Conservation (phyloP, 345 rosid species). For the Passiflora organensis region DNA sequence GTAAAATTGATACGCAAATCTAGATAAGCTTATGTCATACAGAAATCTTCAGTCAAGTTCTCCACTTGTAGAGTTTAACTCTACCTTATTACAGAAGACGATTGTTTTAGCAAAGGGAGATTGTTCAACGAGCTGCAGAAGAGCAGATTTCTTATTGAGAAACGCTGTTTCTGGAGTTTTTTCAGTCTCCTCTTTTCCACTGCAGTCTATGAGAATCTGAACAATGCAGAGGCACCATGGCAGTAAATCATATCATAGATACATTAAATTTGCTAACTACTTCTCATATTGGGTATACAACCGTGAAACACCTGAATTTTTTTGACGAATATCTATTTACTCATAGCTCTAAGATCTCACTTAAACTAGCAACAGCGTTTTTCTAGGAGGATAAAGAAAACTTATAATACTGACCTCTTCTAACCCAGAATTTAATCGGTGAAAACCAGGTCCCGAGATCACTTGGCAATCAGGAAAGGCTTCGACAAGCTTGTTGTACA, state of each 20-base stretch:
- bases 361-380: neutral
- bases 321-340: no score
- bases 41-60: neutral
- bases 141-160: slow-evolving; percentile 71
- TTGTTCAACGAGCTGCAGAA: slow-evolving; percentile 59
- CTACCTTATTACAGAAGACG: slow-evolving; percentile 85
- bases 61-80: slow-evolving; percentile 3
- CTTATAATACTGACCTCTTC: slow-evolving; percentile 55
- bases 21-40: neutral
- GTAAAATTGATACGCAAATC: slow-evolving; percentile 14
- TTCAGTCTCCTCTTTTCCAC: slow-evolving; percentile 62
- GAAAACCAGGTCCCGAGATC: slow-evolving; percentile 91
- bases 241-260: no score
- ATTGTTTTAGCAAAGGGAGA: slow-evolving; percentile 67
- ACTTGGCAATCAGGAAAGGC: slow-evolving; percentile 79
- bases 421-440: slow-evolving; percentile 71
- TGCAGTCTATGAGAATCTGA: slow-evolving; percentile 87
- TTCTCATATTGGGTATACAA: no score
- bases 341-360: neutral
- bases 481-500: slow-evolving; percentile 80
- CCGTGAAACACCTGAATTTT: no score
- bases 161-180: slow-evolving; percentile 71
- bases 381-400: no score
- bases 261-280: no score
- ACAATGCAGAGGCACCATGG: slow-evolving; percentile 10